Evolutionary conservation across 2,329 filamentous ascomycete species (phyloP), one percentile per base, ranked within the genome.

Genomic region (Plenodomus tracheiphilus): DNA sequence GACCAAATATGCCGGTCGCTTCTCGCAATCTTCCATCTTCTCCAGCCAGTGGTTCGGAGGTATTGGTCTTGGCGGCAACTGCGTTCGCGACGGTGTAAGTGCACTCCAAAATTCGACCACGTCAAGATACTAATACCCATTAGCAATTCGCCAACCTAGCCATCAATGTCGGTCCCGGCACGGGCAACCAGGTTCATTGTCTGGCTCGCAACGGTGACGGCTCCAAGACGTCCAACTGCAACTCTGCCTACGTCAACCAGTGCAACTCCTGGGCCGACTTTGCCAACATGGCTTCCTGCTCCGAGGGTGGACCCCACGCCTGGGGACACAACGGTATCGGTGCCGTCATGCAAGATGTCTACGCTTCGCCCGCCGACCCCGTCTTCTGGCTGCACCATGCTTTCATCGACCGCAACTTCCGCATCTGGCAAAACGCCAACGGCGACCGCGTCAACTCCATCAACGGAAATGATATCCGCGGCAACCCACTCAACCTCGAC

Each of bases 351-450:
- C 51, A 52, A 32, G 69, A 70, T 49, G 55, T 56, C 8, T 71
- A 60, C 35, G 65, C 58, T 11, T 71, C 70, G 2, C 65, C 66
- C 38, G 60, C 57, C 17, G 69, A 73, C 56, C 65, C 66, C n/a
- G 49, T 72, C 50, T 81, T 81, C 68, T 81, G 69, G 62, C 67
- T 78, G 32, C 78, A 81, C 65, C 78, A 81, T 54, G 73, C 64
- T 15, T 75, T 76, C 61, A 73, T 81, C 41, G 79, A 81, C 64
- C 74, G 77, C 39, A 70, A 75, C 37, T 81, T 73, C 70, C 77
- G 76, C 71, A 76, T 79, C 51, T 81, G 78, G 78, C 78, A 81
- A 61, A 69, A 69, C 61, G 36, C 37, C 20, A 54, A 67, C 51
- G 37, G 56, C 13, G 44, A 51, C 5, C 66, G 68, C 47, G 30